Conservation (phyloP, 139 green algal genomes). For the Desmodesmus armatus region DNA sequence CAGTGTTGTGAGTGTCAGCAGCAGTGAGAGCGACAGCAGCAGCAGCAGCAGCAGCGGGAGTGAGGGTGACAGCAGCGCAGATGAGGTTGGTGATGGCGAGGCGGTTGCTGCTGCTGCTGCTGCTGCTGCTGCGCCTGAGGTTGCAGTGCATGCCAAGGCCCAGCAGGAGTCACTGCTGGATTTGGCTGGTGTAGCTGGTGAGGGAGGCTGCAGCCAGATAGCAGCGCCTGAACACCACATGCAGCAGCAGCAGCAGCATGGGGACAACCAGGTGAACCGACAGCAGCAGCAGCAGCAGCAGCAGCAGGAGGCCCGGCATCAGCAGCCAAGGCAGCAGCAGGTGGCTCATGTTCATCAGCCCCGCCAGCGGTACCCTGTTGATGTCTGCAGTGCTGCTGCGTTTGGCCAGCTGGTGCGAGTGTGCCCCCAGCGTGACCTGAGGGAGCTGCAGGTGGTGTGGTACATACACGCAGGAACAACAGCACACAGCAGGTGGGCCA, state of each 20-base stretch:
- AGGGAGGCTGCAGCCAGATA: not conserved
- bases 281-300: too few relatives aligned
- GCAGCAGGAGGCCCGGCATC: not conserved
- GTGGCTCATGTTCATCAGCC: too few relatives aligned
- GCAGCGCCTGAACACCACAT: too few relatives aligned
- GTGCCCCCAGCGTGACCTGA: slow-evolving; percentile 54
- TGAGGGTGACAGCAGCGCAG: not conserved
- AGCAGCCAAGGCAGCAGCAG: too few relatives aligned
- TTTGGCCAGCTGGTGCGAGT: slow-evolving; percentile 44
- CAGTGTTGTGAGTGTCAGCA: slow-evolving; percentile 28
- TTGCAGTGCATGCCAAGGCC: too few relatives aligned
- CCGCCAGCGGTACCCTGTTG: not conserved
- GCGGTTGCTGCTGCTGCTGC: not conserved
- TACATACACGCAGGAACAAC: slow-evolving; percentile 54
- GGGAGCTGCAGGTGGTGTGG: slow-evolving; percentile 66
- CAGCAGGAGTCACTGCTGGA: too few relatives aligned
- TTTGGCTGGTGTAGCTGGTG: not conserved
- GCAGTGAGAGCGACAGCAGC: not conserved
- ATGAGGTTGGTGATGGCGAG: not conserved
- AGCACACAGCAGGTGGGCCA: slow-evolving; percentile 46
- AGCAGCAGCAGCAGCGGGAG: slow-evolving; percentile 7
- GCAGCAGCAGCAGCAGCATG: too few relatives aligned
- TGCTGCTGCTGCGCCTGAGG: not conserved
- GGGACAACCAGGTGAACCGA: too few relatives aligned
- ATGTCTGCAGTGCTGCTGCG: not conserved